Conservation (phyloP, 2,329 filamentous ascomycete species). For the Phoma herbarum region DNA sequence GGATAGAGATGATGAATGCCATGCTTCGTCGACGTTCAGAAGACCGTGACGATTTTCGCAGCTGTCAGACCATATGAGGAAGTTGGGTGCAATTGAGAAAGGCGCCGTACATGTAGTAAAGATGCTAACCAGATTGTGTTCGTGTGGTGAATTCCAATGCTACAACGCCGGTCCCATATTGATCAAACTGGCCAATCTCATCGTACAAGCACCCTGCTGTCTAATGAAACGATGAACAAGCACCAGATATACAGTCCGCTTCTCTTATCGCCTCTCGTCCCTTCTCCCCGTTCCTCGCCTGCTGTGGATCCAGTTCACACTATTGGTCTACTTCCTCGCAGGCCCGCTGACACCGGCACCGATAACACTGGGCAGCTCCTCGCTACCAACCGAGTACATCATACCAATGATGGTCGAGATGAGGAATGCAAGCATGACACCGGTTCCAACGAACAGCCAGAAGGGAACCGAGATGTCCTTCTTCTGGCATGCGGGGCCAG, state of each 20-base stretch:
- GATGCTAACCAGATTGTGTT: conserved; percentile 1
- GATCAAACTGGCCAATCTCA: conserved; percentile 33
- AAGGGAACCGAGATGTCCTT: conserved; percentile 88
- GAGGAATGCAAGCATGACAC: conserved; percentile 72
- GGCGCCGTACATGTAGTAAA: no score
- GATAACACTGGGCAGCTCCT: conserved; percentile 91
- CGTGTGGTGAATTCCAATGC: conserved; percentile 41
- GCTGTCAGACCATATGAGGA: no score
- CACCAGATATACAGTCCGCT: conserved; percentile 43
- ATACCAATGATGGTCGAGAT: conserved; percentile 77
- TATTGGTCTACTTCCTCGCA: conserved; percentile 48
- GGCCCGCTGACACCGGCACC: conserved; percentile 88
- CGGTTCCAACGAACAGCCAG: conserved; percentile 83
- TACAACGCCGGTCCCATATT: conserved; percentile 45
- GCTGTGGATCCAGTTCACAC: no score
- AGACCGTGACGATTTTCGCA: no score
- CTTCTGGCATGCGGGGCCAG: conserved; percentile 88
- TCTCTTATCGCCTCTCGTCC: not conserved
- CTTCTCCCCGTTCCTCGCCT: not conserved
- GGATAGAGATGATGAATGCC: no score
- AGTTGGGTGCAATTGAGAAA: no score
- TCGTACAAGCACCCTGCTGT: conserved; percentile 35
- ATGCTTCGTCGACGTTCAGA: no score
- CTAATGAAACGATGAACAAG: conserved; percentile 30
- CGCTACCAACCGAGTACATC: conserved; percentile 82